Evolutionary conservation across 2,329 filamentous ascomycete species (phyloP).

Genomic region (Penicillium sp.): DNA sequence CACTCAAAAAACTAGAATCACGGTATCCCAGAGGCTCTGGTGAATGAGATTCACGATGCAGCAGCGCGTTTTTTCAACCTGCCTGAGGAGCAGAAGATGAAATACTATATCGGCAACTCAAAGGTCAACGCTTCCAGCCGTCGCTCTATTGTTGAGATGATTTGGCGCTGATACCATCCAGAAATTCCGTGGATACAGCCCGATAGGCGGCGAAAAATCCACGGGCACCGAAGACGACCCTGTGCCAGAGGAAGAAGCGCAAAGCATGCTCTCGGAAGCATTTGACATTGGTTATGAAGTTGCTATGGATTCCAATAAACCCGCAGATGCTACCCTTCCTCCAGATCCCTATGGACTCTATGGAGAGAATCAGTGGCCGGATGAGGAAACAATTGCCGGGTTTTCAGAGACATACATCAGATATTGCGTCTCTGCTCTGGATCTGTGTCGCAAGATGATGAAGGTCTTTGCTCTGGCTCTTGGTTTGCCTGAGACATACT

Average conservation of each 20-base stretch:
- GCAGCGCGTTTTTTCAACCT: constrained; percentile 46
- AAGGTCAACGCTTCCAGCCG: constrained; percentile 8
- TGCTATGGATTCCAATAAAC: constrained; percentile 19
- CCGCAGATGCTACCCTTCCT: constrained; percentile 10
- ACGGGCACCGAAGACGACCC: constrained; percentile 20
- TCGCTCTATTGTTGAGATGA: no score
- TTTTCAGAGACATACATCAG: constrained; percentile 19
- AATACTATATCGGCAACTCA: constrained; percentile 39
- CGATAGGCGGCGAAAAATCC: constrained; percentile 22
- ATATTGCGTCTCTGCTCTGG: constrained; percentile 22
- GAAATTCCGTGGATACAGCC: constrained; percentile 31
- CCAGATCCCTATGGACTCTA: constrained; percentile 21
- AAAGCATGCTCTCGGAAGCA: constrained; percentile 23
- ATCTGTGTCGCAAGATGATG: constrained; percentile 28
- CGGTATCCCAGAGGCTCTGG: constrained; percentile 20
- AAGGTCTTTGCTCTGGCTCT: constrained; percentile 45
- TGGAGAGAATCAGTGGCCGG: constrained; percentile 29
- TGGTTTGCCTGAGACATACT: constrained; percentile 40
- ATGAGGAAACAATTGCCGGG: constrained; percentile 14
- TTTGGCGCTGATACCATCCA: background rate
- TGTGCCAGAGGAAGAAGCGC: constrained; percentile 10
- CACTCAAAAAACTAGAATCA: constrained; percentile 19
- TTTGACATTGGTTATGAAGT: constrained; percentile 32
- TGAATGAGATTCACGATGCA: constrained; percentile 14
- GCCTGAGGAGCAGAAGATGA: constrained; percentile 45